Percentiles rank a stretch among this genome's conserved stretches.
These are phyloP conservation scores for Prunus salicina DNA, from an alignment of 306 rosid species.

Conservation along the genomic window DNA sequence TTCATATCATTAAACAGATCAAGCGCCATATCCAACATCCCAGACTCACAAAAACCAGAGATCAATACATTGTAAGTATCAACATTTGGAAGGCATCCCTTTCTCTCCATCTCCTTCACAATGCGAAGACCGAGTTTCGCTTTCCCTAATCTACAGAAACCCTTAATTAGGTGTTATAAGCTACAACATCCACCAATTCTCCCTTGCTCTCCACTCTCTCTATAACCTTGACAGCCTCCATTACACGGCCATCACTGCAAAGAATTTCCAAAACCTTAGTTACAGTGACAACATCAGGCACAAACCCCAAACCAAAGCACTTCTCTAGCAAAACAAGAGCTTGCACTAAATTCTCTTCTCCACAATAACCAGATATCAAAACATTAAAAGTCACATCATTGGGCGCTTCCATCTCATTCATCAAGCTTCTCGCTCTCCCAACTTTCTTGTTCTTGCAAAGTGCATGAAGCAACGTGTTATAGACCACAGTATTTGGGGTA, in stretches of 20 bases:
- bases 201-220: constrained; percentile 65
- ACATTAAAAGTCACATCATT: constrained; percentile 66
- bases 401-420: constrained; percentile 59
- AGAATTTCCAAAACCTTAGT: constrained; percentile 66
- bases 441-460: constrained; percentile 73
- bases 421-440: constrained; percentile 82
- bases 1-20: constrained; percentile 74
- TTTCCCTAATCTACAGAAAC: constrained; percentile 56
- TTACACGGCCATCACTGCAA: constrained; percentile 51
- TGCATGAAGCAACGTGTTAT: constrained; percentile 71
- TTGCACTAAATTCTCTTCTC: constrained; percentile 64
- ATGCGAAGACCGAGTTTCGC: constrained; percentile 57
- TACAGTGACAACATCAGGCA: constrained; percentile 56
- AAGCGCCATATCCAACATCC: constrained; percentile 59
- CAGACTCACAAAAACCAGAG: constrained; percentile 45
- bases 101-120: constrained; percentile 70
- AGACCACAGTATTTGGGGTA: constrained; percentile 53
- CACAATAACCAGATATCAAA: constrained; percentile 61
- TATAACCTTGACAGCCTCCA: constrained; percentile 59
- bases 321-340: constrained; percentile 66
- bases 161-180: constrained; percentile 75
- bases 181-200: constrained; percentile 55
- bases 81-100: constrained; percentile 65
- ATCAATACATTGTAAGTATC: constrained; percentile 63
- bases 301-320: constrained; percentile 53